Evolutionary conservation across 225 moss, liverwort and hornwort genomes (phyloP).

Genomic region (Straminergon stramineum): DNA sequence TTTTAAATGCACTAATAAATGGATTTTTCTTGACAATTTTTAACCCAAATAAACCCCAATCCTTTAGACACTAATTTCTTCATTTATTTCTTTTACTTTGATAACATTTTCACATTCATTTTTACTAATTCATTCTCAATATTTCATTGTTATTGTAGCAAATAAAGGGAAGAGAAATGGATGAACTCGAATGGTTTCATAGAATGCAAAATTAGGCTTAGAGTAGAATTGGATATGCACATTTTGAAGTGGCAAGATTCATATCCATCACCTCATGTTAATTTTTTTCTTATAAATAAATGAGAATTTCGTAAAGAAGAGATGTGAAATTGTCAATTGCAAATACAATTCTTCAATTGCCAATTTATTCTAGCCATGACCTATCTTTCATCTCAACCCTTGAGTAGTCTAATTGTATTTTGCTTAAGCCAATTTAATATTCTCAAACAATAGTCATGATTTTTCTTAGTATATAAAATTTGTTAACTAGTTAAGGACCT

Average conservation of each 20-base stretch:
- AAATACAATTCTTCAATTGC: neutral
- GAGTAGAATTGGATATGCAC: neutral
- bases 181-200: neutral
- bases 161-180: neutral
- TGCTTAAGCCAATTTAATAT: neutral
- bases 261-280: neutral
- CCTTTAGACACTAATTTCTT: accelerated
- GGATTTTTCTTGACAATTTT: neutral
- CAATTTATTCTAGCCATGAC: neutral
- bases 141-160: neutral
- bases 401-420: neutral
- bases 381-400: neutral
- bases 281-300: neutral
- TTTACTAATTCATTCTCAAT: neutral
- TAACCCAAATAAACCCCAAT: neutral
- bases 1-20: neutral
- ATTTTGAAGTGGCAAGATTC: accelerated
- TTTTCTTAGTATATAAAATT: no score
- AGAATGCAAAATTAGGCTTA: neutral
- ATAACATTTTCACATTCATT: neutral
- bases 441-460: no score
- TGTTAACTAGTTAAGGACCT: no score
- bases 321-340: neutral
- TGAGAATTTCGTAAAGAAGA: neutral
- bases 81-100: neutral